phyloP scores from a whole-genome alignment of 441 rosid genomes.

The Erodium trifolium region DNA sequence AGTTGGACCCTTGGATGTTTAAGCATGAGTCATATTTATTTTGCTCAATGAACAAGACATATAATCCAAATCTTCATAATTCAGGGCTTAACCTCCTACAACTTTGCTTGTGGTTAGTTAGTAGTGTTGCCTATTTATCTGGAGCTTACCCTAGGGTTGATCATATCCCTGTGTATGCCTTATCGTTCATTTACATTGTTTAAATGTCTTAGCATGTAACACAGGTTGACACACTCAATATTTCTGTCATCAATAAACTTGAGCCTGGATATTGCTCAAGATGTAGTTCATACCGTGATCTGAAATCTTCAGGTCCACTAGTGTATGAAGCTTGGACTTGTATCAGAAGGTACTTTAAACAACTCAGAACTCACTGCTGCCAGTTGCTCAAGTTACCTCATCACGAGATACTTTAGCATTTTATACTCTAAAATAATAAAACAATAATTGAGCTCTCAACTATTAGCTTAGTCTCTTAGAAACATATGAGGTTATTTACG shows the following conservation, averaged over 20 bases:
- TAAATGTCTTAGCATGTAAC: slow-evolving; percentile 12
- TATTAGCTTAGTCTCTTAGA: not conserved
- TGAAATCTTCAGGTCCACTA: slow-evolving; percentile 34
- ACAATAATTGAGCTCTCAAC: no score
- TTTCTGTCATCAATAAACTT: slow-evolving; percentile 25
- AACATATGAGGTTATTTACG: not conserved
- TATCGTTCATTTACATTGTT: not conserved
- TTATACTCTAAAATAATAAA: no score
- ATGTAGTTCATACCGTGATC: slow-evolving; percentile 43
- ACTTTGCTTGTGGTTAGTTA: not conserved
- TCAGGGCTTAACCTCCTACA: not conserved
- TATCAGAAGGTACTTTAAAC: slow-evolving; percentile 41
- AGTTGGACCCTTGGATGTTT: slow-evolving; percentile 11
- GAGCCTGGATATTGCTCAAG: slow-evolving; percentile 51
- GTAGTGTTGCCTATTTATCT: slow-evolving; percentile 3
- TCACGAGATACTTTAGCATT: no score
- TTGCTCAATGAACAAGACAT: not conserved
- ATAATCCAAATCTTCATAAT: not conserved
- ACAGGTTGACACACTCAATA: slow-evolving; percentile 29
- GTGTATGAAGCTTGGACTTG: slow-evolving; percentile 44
- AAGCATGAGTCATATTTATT: not conserved
- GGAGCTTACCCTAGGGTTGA: not conserved
- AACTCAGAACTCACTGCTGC: not conserved
- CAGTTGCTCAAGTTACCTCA: not conserved
- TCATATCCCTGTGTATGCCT: not conserved